Evolutionary conservation across 208 protist genomes (phyloP), one percentile per base, ranked within the genome.

Genomic region (Crithidia fasciculata): DNA sequence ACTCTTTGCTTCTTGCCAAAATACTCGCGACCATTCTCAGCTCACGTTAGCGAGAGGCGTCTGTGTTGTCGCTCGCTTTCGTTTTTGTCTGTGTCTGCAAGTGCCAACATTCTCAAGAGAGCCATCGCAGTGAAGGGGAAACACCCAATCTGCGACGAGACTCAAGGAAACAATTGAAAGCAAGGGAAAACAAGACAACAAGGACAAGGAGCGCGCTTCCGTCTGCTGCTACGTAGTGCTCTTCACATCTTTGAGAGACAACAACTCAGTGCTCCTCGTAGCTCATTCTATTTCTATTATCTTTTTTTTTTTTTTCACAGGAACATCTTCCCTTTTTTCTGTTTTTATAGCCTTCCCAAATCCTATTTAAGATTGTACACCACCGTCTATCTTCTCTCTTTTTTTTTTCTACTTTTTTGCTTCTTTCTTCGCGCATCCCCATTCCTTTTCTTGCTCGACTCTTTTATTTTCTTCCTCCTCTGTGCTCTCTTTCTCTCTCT

Each of bases 221-320:
- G 1, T 28, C 28, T 28, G 28, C 28, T 28, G 28, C 28, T 28
- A 28, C 28, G 28, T 28, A 28, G 28, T 28, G 28, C 28, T 28
- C 28, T 28, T 28, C 28, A 28, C 28, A 28, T 28, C 28, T 28
- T 28, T 0, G 2, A 36, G 13, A 13, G 9, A 40, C 9, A 36
- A 15, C 13, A 16, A 41, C 44, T 19, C 10, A 18, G 19, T 52
- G 7, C 40, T 59, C 53, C 40, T 37, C 70, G 19, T 43, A 45
- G 12, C 49, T 63, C 53, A 60, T 63, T 72, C 47, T 54, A 18
- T 60, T 44, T 76, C 4, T 56, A 19, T 64, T 19, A 69, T 28
- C 19, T 76, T 76, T 59, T 47, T 50, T n/a, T n/a, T n/a, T n/a
- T 52, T 47, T 28, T 49, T 13, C 62, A 54, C 43, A 37, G 19